phyloP scores from a whole-genome alignment of 768 basidiomycete genomes.

The Xerocomellus intermedius region DNA sequence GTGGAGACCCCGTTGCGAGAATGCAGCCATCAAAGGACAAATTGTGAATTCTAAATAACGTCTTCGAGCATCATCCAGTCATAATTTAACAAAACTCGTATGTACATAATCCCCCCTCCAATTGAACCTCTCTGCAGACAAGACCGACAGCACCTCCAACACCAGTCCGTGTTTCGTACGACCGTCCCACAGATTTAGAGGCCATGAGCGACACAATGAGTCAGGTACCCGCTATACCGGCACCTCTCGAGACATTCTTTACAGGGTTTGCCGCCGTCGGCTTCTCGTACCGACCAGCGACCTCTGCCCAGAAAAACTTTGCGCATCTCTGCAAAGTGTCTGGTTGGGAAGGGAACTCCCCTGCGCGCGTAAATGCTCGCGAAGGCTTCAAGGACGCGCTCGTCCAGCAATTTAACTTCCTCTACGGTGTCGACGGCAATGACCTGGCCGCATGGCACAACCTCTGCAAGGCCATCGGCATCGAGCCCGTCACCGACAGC shows the following conservation, averaged over 20 bases:
- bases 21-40: too few relatives aligned
- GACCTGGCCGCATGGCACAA: constrained; percentile 19
- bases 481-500: constrained; percentile 13
- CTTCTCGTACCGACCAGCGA: constrained; percentile 11
- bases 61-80: too few relatives aligned
- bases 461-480: constrained; percentile 18
- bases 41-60: too few relatives aligned
- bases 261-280: constrained; percentile 3
- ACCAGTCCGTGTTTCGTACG: too few relatives aligned
- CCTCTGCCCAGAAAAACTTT: constrained; percentile 18
- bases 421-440: constrained; percentile 18
- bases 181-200: too few relatives aligned
- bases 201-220: neutral
- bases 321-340: constrained; percentile 5
- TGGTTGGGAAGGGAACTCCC: neutral
- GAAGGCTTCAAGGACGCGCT: constrained; percentile 21
- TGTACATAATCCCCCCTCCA: too few relatives aligned
- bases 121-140: too few relatives aligned
- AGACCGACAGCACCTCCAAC: too few relatives aligned
- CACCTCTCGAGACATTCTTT: constrained; percentile 17
- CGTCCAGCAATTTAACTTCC: constrained; percentile 24
- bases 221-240: neutral
- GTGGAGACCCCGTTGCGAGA: too few relatives aligned
- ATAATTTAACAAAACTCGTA: too few relatives aligned
- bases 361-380: neutral